Percentiles rank a stretch among this genome's conserved stretches.
Evolutionary conservation across 495 filamentous ascomycete genomes (phyloP).

Genomic region (Darksidea phi): DNA sequence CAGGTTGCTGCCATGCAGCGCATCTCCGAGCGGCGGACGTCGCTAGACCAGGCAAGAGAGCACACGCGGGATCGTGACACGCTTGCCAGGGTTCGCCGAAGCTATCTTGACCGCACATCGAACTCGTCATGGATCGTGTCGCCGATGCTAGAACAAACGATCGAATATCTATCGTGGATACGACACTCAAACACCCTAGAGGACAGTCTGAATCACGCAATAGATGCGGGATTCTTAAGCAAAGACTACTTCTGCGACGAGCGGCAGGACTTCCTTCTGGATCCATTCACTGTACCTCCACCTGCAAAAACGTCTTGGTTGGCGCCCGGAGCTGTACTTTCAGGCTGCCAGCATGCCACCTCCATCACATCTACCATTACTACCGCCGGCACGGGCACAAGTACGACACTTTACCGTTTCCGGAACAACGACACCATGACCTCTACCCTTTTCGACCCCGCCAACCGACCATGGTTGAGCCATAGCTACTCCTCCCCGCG

Average conservation of each 20-base stretch:
- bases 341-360: constrained; percentile 59
- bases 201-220: constrained; percentile 56
- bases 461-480: constrained; percentile 39
- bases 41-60: constrained; percentile 47
- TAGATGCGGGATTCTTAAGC: constrained; percentile 47
- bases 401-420: constrained; percentile 36
- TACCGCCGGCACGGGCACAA: constrained; percentile 10
- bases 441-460: constrained; percentile 30
- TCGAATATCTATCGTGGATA: constrained; percentile 64
- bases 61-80: constrained; percentile 42
- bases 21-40: constrained; percentile 21
- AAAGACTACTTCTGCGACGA: constrained; percentile 53
- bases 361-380: constrained; percentile 32
- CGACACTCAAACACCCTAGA: constrained; percentile 56
- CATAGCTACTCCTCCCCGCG: constrained; percentile 28
- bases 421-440: constrained; percentile 33
- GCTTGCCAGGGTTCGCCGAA: constrained; percentile 51
- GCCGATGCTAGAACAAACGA: constrained; percentile 56
- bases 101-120: constrained; percentile 48
- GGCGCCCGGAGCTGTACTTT: constrained; percentile 61
- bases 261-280: constrained; percentile 61
- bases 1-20: constrained; percentile 34
- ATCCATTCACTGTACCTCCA: constrained; percentile 54
- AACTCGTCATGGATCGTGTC: constrained; percentile 31
- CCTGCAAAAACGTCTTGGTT: constrained; percentile 65